phyloP scores from a whole-genome alignment of 2,329 filamentous ascomycete genomes.

The Phialophora tarda region DNA sequence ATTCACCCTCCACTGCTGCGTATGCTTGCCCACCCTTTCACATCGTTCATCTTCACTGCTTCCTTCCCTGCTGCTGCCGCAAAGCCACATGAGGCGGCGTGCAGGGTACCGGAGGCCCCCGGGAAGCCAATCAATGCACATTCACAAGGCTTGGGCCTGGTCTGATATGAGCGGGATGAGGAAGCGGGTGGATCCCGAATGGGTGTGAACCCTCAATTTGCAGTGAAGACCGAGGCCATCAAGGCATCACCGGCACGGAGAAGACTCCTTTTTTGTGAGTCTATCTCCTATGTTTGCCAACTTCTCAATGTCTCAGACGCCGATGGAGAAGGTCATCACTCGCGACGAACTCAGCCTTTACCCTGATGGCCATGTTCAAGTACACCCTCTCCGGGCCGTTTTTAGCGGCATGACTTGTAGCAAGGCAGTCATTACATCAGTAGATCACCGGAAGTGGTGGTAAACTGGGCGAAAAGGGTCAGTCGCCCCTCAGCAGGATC shows the following conservation, averaged over 20 bases:
- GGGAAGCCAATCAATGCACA: slow-evolving; percentile 28
- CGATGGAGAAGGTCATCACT: slow-evolving; percentile 26
- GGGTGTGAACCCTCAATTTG: slow-evolving; percentile 16
- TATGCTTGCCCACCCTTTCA: slow-evolving; percentile 16
- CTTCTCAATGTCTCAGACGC: slow-evolving; percentile 21
- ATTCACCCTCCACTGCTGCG: slow-evolving; percentile 7
- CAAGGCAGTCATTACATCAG: slow-evolving; percentile 29
- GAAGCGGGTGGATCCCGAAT: slow-evolving; percentile 20
- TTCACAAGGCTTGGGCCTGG: slow-evolving; percentile 22
- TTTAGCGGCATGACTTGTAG: slow-evolving; percentile 30
- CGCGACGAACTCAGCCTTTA: slow-evolving; percentile 4
- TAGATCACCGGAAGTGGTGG: slow-evolving; percentile 23
- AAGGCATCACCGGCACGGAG: slow-evolving; percentile 11
- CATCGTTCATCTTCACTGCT: slow-evolving; percentile 8
- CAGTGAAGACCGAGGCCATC: not conserved
- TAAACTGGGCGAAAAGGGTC: slow-evolving; percentile 15
- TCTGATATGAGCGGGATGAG: slow-evolving; percentile 18
- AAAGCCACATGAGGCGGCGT: slow-evolving; percentile 35
- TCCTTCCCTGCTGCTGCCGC: slow-evolving; percentile 19
- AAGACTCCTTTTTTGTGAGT: slow-evolving; percentile 8
- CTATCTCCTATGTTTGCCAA: slow-evolving; percentile 16
- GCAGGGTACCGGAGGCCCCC: slow-evolving; percentile 21
- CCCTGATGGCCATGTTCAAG: slow-evolving; percentile 27
- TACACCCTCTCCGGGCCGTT: slow-evolving; percentile 26
- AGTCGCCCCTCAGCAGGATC: slow-evolving; percentile 17